Conservation (phyloP, 345 rosid genomes). For the Eutrema heterophyllum region DNA sequence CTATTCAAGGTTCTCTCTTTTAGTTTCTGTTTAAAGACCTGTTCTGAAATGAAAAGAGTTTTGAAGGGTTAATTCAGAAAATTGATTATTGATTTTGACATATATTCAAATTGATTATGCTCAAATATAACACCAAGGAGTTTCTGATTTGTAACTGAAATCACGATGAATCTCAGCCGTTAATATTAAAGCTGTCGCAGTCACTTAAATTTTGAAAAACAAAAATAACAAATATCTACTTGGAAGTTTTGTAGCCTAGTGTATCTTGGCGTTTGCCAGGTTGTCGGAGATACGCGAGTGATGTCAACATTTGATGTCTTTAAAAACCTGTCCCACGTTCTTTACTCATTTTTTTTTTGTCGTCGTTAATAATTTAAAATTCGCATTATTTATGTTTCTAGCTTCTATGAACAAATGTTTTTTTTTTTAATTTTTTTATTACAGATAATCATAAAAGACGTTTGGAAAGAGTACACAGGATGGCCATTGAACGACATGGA, state of each 20-base stretch:
- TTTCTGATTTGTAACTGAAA: not conserved
- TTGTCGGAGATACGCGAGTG: slow-evolving; percentile 25
- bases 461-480: slow-evolving; percentile 92
- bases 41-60: not conserved
- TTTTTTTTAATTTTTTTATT: not conserved
- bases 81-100: not conserved
- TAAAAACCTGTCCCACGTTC: slow-evolving; percentile 28
- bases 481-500: slow-evolving; percentile 99
- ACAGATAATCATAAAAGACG: slow-evolving; percentile 89
- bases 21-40: not conserved
- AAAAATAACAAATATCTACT: slow-evolving; percentile 1
- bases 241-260: slow-evolving; percentile 29
- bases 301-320: slow-evolving; percentile 19
- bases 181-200: not conserved
- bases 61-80: not conserved
- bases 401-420: not conserved
- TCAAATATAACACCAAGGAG: not conserved
- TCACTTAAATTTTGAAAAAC: not conserved
- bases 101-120: not conserved
- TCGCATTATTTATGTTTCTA: not conserved
- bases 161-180: slow-evolving; percentile 5
- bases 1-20: not conserved
- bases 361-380: not conserved
- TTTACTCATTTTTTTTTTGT: not conserved
- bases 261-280: slow-evolving; percentile 30